Evolutionary conservation across 306 rosid genomes (phyloP).

Genomic region (Prunus mira): DNA sequence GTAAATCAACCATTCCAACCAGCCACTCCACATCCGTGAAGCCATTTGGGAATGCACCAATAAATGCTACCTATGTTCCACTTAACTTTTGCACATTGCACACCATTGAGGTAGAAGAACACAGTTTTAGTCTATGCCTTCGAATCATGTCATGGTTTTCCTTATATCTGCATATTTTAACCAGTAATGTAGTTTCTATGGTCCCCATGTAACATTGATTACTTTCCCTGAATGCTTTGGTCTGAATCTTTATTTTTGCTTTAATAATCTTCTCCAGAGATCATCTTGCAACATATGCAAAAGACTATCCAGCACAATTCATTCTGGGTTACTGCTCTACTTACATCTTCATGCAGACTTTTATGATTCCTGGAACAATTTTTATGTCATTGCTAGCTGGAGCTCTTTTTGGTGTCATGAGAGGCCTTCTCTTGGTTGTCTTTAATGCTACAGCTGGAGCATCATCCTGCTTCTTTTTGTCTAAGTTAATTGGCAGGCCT

Average conservation of each 20-base stretch:
- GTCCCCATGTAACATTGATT: neutral
- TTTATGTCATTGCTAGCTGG: conserved; percentile 98
- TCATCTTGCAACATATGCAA: conserved; percentile 59
- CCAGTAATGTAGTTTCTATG: neutral
- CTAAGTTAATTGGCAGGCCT: conserved; percentile 92
- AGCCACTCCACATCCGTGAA: neutral
- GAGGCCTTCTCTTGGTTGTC: conserved; percentile 77
- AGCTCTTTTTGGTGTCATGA: conserved; percentile 81
- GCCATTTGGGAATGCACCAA: neutral
- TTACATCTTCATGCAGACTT: conserved; percentile 97
- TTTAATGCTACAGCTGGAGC: conserved; percentile 96
- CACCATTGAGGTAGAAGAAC: neutral
- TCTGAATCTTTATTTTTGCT: neutral
- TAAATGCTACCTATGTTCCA: neutral
- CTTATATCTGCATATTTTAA: neutral
- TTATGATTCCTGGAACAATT: conserved; percentile 97
- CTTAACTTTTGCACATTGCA: neutral
- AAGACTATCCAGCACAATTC: conserved; percentile 62
- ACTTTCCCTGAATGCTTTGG: neutral
- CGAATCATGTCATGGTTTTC: neutral
- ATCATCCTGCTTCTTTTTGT: conserved; percentile 77
- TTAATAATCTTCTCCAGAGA: conserved; percentile 45
- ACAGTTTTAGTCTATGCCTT: neutral
- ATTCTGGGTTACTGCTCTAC: conserved; percentile 91
- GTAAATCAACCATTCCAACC: neutral